Conservation (phyloP, 1,139 yeast genomes). For the Suhomyces bribrorum region DNA sequence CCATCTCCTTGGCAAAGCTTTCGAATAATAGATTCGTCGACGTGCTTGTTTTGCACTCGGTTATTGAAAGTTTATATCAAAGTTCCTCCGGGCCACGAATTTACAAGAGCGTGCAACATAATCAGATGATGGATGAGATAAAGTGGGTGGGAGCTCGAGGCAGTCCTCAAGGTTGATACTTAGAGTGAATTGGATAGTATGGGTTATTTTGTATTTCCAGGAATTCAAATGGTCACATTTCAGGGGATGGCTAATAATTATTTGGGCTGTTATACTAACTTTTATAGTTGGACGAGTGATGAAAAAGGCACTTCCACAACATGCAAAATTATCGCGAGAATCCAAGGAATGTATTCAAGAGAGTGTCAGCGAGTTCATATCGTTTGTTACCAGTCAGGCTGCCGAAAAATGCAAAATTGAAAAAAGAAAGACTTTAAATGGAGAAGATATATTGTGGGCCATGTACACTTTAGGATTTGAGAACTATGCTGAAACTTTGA, state of each 20-base stretch:
- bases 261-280: slow-evolving; percentile 10
- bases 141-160: no score
- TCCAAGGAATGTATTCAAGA: slow-evolving; percentile 55
- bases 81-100: no score
- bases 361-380: slow-evolving; percentile 57
- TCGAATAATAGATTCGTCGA: no score
- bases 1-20: no score
- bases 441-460: slow-evolving; percentile 68
- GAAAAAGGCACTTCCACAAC: slow-evolving; percentile 48
- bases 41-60: no score
- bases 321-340: slow-evolving; percentile 51
- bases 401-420: slow-evolving; percentile 67
- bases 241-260: background rate
- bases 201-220: background rate
- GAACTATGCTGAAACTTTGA: slow-evolving; percentile 69
- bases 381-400: slow-evolving; percentile 65
- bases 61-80: no score
- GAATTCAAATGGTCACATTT: background rate
- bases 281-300: slow-evolving; percentile 32
- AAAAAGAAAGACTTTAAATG: slow-evolving; percentile 69
- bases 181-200: no score
- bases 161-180: no score
- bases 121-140: no score
- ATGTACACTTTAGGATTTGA: slow-evolving; percentile 72
- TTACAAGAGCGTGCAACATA: no score